Conservation (phyloP, 2,329 filamentous ascomycete genomes). For the Didymella pinodella region DNA sequence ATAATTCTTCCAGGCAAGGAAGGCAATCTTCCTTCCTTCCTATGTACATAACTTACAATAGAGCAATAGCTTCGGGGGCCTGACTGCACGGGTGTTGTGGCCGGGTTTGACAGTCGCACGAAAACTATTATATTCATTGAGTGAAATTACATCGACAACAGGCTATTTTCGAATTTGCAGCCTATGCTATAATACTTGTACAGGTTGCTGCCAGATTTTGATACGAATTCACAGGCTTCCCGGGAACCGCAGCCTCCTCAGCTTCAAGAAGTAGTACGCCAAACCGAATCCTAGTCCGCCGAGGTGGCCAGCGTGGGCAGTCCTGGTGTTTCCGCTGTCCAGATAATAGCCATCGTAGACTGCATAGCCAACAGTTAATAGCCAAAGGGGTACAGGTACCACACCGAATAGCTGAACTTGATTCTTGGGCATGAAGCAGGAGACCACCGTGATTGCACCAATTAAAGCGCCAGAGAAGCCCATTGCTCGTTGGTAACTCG, state of each 20-base stretch:
- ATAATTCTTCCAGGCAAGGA: not conserved
- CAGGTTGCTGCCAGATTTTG: not conserved
- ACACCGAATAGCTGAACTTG: conserved; percentile 50
- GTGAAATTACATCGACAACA: not conserved
- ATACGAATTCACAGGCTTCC: conserved; percentile 10
- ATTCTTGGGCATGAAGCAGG: conserved; percentile 49
- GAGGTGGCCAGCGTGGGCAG: conserved; percentile 57
- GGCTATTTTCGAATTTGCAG: not conserved
- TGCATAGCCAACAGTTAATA: conserved; percentile 47
- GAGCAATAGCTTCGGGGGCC: not conserved
- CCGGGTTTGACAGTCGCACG: not conserved
- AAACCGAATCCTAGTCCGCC: conserved; percentile 54
- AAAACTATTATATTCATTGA: not conserved
- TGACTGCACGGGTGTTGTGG: not conserved
- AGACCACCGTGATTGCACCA: conserved; percentile 51
- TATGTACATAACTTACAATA: not conserved
- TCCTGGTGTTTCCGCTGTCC: conserved; percentile 33
- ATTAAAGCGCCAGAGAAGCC: conserved; percentile 54
- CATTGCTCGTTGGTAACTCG: conserved; percentile 23
- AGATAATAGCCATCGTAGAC: conserved; percentile 52
- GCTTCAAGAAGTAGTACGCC: conserved; percentile 37
- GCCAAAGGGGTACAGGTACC: conserved; percentile 53
- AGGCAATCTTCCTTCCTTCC: not conserved
- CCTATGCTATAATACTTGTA: conserved; percentile 4
- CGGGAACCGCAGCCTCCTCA: conserved; percentile 9